Evolutionary conservation across 1,139 yeast genomes (phyloP), one percentile per base, ranked within the genome.

Genomic region (Petasospora fabianii): DNA sequence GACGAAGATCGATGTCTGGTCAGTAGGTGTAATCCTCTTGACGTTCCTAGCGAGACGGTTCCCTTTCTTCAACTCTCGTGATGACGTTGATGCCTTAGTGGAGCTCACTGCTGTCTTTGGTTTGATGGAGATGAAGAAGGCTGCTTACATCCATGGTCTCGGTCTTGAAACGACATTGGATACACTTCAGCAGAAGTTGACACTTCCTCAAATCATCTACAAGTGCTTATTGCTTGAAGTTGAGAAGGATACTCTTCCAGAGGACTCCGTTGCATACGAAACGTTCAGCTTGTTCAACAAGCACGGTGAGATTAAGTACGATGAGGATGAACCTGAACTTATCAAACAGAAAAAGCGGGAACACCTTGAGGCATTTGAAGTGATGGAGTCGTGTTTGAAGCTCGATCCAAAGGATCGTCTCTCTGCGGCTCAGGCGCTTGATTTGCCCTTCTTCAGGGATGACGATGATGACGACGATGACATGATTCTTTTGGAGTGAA

Each of bases 31-130:
- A 1, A 69, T 84, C 33, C 59, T 84, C 16, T 81, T 84, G 48
- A 87, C 84, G 3, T 78, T 90, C 54, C 62, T 84, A 15, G 80
- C 90, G 1, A 52, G 58, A 61, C 90, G 95, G 5, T 84, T 84
- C 50, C 94, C 92, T 3, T 94, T 94, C 1, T 84, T 84, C 56
- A 80, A 87, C 53, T 94, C 99, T 0, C 74, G 98, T 53, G 97
- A 92, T 62, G 98, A 92, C 58, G 77, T 83, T 2, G 97, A 92
- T 56, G 96, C 98, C 0, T 61, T 92, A 36, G 71, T 88, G 28
- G 99, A 92, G 59, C 67, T 90, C 33, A 80, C 96, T 0, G 68
- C 81, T n/a, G 69, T 94, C 3, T 90, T 86, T 64, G 98, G 98
- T 1, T 62, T 75, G 38, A 77, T 74, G n/a, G 76, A 74, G 49